A percentile compares a stretch with the other conserved stretches of the same genome.
Conservation (phyloP, 495 filamentous ascomycete genomes). For the Lophiostoma macrostomum region DNA sequence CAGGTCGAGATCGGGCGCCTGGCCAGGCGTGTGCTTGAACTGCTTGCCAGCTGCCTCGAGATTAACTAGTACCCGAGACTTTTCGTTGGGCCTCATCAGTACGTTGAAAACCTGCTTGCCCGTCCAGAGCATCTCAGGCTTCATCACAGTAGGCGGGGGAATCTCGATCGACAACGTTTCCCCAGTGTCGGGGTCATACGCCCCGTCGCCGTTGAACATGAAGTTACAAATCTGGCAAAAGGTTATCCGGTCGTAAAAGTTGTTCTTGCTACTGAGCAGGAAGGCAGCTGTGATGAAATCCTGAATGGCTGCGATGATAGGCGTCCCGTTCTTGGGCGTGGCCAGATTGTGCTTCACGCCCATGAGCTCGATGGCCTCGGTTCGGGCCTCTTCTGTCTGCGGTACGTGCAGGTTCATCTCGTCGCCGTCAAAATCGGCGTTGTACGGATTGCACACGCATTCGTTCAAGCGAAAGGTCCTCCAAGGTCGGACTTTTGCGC, state of each 20-base stretch:
- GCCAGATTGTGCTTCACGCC: constrained; percentile 94
- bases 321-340: constrained; percentile 96
- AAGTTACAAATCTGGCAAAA: constrained; percentile 89
- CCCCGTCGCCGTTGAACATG: constrained; percentile 75
- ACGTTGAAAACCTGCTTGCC: constrained; percentile 97
- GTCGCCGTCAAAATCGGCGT: constrained; percentile 98
- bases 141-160: constrained; percentile 78
- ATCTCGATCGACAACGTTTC: constrained; percentile 66
- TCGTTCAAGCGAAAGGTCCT: constrained; percentile 96
- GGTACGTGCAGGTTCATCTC: constrained; percentile 99
- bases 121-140: constrained; percentile 88
- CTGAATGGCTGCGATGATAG: constrained; percentile 96
- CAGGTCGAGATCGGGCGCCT: constrained; percentile 69
- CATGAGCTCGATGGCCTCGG: constrained; percentile 95
- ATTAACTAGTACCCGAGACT: constrained; percentile 79
- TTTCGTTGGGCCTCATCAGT: constrained; percentile 84
- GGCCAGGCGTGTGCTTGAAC: constrained; percentile 56
- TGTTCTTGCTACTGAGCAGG: constrained; percentile 86
- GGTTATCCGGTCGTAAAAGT: constrained; percentile 79
- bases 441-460: constrained; percentile 97
- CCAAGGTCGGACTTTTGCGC: constrained; percentile 88
- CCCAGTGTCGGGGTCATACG: constrained; percentile 38
- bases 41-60: constrained; percentile 89
- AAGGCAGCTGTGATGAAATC: constrained; percentile 98
- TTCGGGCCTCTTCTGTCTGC: constrained; percentile 93